Conservation (phyloP, 2,329 filamentous ascomycete species). For the Paraconiothyrium sp. region DNA sequence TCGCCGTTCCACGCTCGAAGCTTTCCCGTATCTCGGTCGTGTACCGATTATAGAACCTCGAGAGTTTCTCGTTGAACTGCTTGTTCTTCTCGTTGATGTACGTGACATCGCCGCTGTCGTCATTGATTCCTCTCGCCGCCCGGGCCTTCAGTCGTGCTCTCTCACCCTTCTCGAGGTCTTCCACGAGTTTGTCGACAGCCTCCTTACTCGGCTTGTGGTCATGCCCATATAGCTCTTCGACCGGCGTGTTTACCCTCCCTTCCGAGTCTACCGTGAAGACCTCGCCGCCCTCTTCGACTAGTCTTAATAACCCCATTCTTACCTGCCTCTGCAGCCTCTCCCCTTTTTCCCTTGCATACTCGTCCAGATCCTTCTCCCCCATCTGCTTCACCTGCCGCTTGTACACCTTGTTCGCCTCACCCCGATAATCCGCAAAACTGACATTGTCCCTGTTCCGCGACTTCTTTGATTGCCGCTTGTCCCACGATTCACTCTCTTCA, state of each 20-base stretch:
- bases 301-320: conserved; percentile 83
- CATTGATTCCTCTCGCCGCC: conserved; percentile 76
- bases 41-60: conserved; percentile 98
- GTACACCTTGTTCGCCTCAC: conserved; percentile 91
- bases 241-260: conserved; percentile 89
- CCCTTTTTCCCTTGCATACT: conserved; percentile 88
- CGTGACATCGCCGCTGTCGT: conserved; percentile 88
- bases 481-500: conserved; percentile 94
- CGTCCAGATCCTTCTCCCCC: conserved; percentile 74
- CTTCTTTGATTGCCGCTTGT: conserved; percentile 88
- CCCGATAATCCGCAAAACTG: conserved; percentile 87
- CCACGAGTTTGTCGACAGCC: conserved; percentile 86
- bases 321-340: conserved; percentile 86
- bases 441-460: conserved; percentile 81
- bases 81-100: conserved; percentile 99
- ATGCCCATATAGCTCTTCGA: conserved; percentile 81
- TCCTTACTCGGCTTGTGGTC: conserved; percentile 88
- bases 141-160: conserved; percentile 86
- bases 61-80: conserved; percentile 98
- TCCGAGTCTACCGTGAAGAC: conserved; percentile 92
- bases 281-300: conserved; percentile 88
- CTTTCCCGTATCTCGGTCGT: conserved; percentile 96
- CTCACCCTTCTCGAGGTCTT: conserved; percentile 87
- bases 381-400: conserved; percentile 86
- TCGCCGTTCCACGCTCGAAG: conserved; percentile 97